Conservation (phyloP, 164 flowering plant genomes). For the Houttuynia cordata region DNA sequence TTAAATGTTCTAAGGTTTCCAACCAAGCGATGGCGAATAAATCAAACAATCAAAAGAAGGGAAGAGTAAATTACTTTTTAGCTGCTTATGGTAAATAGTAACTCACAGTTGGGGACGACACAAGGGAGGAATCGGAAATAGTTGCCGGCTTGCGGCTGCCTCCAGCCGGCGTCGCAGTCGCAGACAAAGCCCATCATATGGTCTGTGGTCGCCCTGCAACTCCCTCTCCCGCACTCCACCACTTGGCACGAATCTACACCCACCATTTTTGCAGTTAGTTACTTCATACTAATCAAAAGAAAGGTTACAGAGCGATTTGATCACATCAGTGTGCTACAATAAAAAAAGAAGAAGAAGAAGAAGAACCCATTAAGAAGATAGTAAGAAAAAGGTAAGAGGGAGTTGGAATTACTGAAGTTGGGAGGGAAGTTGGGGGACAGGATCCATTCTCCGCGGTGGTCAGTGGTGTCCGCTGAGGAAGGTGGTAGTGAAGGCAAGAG, state of each 20-base stretch:
- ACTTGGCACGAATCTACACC: slow-evolving; percentile 2
- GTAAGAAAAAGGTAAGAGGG: background rate
- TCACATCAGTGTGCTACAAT: too few relatives aligned
- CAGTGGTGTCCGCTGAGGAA: background rate
- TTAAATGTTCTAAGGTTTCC: too few relatives aligned
- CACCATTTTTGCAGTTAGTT: background rate
- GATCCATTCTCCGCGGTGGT: background rate
- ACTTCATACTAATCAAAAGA: background rate
- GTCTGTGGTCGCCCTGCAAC: slow-evolving; percentile 2
- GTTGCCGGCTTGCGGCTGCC: background rate
- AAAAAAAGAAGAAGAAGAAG: background rate
- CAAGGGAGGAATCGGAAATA: slow-evolving; percentile 15
- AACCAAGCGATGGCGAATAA: too few relatives aligned
- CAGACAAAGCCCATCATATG: slow-evolving; percentile 1
- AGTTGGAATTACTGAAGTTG: slow-evolving; percentile 1
- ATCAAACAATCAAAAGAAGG: background rate
- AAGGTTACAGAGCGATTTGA: too few relatives aligned
- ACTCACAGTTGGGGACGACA: slow-evolving; percentile 12
- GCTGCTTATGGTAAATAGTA: background rate
- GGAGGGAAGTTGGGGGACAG: slow-evolving; percentile 1
- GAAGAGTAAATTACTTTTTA: too few relatives aligned
- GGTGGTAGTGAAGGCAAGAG: background rate
- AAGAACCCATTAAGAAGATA: background rate
- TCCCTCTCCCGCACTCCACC: slow-evolving; percentile 7
- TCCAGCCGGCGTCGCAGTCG: slow-evolving; percentile 9